These are phyloP conservation scores for Quaeritorhiza haematococci DNA, from an alignment of 371 early-diverging fungal species.

Conservation along the genomic window DNA sequence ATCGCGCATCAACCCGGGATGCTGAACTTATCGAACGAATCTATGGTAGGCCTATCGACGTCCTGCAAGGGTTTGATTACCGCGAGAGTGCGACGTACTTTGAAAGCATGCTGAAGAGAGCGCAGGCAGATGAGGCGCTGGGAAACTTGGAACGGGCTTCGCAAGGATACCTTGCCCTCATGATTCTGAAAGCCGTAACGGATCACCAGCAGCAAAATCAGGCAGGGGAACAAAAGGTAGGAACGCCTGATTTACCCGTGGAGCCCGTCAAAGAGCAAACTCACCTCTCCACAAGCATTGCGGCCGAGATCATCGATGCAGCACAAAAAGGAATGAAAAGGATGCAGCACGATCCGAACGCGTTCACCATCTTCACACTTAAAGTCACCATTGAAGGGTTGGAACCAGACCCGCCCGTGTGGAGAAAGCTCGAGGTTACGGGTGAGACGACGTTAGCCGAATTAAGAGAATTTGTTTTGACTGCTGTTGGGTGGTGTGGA, in stretches of 20 bases:
- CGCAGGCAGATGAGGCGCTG: constrained; percentile 6
- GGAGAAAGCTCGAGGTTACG: not conserved
- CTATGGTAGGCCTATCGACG: constrained; percentile 15
- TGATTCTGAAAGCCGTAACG: constrained; percentile 13
- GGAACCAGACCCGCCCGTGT: not conserved
- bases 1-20: constrained; percentile 12
- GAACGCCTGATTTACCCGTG: too few species aligned
- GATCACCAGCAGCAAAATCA: not conserved
- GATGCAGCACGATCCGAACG: not conserved
- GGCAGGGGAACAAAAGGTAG: not conserved
- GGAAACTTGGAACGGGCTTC: constrained; percentile 5
- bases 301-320: not conserved
- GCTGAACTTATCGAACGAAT: constrained; percentile 13
- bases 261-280: not conserved
- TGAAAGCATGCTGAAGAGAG: constrained; percentile 3
- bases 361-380: not conserved
- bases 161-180: constrained; percentile 9
- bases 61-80: constrained; percentile 7
- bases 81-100: constrained; percentile 7
- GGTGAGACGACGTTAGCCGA: not conserved
- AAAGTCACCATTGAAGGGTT: not conserved
- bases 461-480: not conserved
- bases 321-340: not conserved
- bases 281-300: not conserved
- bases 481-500: not conserved